Evolutionary conservation across 2,329 filamentous ascomycete species (phyloP), one percentile per base, ranked within the genome.

Genomic region (Cercospora zeina): DNA sequence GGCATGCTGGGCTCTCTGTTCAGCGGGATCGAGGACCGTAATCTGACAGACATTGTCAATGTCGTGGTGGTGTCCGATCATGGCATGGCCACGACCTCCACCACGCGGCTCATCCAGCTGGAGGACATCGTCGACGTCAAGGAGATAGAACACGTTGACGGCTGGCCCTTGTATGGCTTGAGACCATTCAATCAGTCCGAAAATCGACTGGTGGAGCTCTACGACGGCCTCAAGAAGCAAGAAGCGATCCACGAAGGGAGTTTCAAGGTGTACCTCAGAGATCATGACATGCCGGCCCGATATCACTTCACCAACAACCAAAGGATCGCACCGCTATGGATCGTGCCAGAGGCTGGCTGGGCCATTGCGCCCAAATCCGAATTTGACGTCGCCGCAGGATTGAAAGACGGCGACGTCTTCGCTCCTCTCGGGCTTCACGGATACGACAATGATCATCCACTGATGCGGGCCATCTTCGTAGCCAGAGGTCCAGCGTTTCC

Each of bases 61-160:
- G 84, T 99, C 7, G 87, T 99, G 34, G 83, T 99, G n/a, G 93
- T 99, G 2, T 97, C 92, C 0, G 95, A 99, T 74, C 95, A 99
- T 74, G 95, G 95, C 55, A 99, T 99, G 95, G 95, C 95, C 1
- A 96, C 92, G 0, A 97, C 95, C 0, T 90, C 93, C 63, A 85
- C 84, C 0, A 82, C 87, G 16, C 85, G 95, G 10, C 80, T 97
- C 50, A 83, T 97, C 27, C 95, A 97, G 76, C 81, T 97, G 2
- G 95, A 99, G 66, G 91, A 97, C 71, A 78, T 97, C 3, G 82
- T 97, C 51, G 91, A 97, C 73, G 82, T 89, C 5, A 79, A 78
- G 54, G 83, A 91, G 69, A 87, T 97, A 49, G 88, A 89, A 62
- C 91, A 95, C 73, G 89, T 87, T 27, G 95, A 99, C 69, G 95